Evolutionary conservation across 176 grass and related monocot species (phyloP).

Genomic region (Phoenix dactylifera): DNA sequence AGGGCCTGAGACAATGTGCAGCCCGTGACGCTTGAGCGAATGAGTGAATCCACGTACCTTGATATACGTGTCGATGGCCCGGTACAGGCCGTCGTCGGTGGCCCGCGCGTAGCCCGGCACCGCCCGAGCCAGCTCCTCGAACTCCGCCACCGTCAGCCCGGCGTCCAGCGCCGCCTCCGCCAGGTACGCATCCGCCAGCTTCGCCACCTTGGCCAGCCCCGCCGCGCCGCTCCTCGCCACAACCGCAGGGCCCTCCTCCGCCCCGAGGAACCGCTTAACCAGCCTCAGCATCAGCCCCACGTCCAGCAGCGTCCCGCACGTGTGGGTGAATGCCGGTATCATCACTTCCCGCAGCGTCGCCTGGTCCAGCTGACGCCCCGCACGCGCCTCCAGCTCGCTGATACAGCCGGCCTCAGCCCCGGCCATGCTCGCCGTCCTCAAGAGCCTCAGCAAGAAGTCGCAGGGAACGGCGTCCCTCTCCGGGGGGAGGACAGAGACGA

Average conservation of each 20-base stretch:
- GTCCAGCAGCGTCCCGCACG: slow-evolving; percentile 62
- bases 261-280: slow-evolving; percentile 40
- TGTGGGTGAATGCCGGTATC: slow-evolving; percentile 77
- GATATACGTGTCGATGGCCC: slow-evolving; percentile 91
- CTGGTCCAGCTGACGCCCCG: slow-evolving; percentile 61
- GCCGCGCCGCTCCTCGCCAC: slow-evolving; percentile 28
- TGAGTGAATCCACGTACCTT: slow-evolving; percentile 38
- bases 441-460: slow-evolving; percentile 75
- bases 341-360: slow-evolving; percentile 69
- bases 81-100: slow-evolving; percentile 80
- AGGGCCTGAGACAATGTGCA: no score
- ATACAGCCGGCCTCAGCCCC: slow-evolving; percentile 55
- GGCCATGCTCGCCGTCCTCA: slow-evolving; percentile 72
- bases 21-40: no score
- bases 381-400: slow-evolving; percentile 68
- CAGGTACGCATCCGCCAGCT: slow-evolving; percentile 80
- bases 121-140: slow-evolving; percentile 70
- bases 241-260: slow-evolving; percentile 1
- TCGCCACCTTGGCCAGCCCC: slow-evolving; percentile 49
- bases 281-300: slow-evolving; percentile 72
- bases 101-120: slow-evolving; percentile 64
- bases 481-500: slow-evolving; percentile 60
- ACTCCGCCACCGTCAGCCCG: slow-evolving; percentile 48
- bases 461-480: slow-evolving; percentile 38
- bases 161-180: slow-evolving; percentile 74